Evolutionary conservation across 129 eudicot genomes (phyloP).

Genomic region (Ambrosia trifida): DNA sequence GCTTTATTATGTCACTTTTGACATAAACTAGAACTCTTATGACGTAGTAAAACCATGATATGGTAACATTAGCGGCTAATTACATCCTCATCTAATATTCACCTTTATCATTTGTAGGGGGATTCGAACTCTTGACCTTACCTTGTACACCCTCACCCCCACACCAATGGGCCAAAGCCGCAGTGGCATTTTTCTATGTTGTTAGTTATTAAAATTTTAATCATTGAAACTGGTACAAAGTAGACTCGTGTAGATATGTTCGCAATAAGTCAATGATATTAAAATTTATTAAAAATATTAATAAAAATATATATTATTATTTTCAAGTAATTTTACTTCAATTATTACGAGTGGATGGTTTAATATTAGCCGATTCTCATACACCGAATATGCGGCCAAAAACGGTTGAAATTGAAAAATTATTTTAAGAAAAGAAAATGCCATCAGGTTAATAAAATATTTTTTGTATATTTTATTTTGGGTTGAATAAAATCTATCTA

Average conservation of each 20-base stretch:
- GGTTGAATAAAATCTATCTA: neutral
- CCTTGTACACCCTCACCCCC: too few relatives aligned
- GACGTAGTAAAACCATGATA: too few relatives aligned
- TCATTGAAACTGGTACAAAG: too few relatives aligned
- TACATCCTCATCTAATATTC: too few relatives aligned
- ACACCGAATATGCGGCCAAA: neutral
- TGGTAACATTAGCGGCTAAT: too few relatives aligned
- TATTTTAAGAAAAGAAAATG: neutral
- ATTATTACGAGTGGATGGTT: neutral
- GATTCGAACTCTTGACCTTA: too few relatives aligned
- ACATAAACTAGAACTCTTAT: too few relatives aligned
- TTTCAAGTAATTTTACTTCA: neutral
- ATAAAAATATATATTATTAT: neutral
- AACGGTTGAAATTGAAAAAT: neutral
- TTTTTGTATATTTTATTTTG: neutral
- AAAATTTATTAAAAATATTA: neutral
- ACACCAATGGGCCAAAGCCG: too few relatives aligned
- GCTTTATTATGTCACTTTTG: too few relatives aligned
- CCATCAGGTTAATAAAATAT: neutral
- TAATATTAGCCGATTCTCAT: slow-evolving; percentile 12
- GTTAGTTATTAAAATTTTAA: too few relatives aligned
- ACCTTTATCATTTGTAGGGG: too few relatives aligned
- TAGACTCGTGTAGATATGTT: neutral
- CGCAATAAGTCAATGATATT: neutral
- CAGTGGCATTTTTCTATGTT: too few relatives aligned